A percentile compares a stretch with the other conserved stretches of the same genome.
Conservation (phyloP, 108 stramenopile species). For the Fragilariopsis cylindrus region DNA sequence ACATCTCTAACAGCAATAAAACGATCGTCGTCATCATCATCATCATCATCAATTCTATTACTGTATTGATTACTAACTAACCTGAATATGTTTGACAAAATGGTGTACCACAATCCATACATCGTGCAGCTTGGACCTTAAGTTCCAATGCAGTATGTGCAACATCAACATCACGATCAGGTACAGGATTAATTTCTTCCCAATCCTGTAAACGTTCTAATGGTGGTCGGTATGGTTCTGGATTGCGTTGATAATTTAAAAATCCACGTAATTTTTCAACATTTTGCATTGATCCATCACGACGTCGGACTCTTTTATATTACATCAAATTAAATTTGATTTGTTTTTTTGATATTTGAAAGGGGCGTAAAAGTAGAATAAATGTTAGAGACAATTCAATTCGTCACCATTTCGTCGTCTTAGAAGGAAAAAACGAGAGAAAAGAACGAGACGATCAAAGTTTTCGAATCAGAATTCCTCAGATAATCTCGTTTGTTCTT, state of each 20-base stretch:
- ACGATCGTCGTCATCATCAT: too few relatives aligned
- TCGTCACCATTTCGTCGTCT: too few relatives aligned
- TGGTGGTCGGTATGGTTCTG: constrained; percentile 94
- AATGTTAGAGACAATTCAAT: too few relatives aligned
- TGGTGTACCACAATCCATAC: constrained; percentile 99
- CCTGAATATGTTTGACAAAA: constrained; percentile 98
- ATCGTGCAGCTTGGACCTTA: constrained; percentile 92
- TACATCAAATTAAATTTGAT: background rate
- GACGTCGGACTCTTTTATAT: constrained; percentile 77
- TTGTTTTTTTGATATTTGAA: background rate
- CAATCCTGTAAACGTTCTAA: constrained; percentile 91
- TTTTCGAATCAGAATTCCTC: too few relatives aligned
- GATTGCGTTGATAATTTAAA: constrained; percentile 94
- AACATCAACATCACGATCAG: constrained; percentile 58
- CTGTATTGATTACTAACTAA: constrained; percentile 95
- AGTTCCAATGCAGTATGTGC: constrained; percentile 88
- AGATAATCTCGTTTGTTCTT: too few relatives aligned
- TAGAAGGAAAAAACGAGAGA: too few relatives aligned
- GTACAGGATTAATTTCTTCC: constrained; percentile 92
- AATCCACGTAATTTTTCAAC: constrained; percentile 94
- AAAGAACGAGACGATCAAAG: too few relatives aligned
- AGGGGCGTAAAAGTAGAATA: too few relatives aligned
- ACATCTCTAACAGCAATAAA: too few relatives aligned
- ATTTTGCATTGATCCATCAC: constrained; percentile 83
- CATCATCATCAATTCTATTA: constrained; percentile 13